Percentiles rank a stretch among this genome's conserved stretches.
Conservation (phyloP, 2,329 filamentous ascomycete species). For the Endothia cerciana region DNA sequence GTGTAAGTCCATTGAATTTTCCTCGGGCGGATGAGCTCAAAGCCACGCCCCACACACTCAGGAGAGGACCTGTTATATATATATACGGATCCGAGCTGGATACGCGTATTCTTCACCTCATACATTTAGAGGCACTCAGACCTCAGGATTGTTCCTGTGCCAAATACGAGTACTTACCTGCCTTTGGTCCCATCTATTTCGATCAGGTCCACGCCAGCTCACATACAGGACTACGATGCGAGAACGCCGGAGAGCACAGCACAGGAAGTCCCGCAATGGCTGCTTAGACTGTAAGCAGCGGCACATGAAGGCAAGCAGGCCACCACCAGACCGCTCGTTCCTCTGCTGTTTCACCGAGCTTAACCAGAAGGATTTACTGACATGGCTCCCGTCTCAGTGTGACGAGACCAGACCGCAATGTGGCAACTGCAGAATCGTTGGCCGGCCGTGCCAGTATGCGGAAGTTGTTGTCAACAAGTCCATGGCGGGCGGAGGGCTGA, state of each 20-base stretch:
- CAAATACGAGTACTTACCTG: not conserved
- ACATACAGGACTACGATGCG: not conserved
- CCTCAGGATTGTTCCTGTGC: not conserved
- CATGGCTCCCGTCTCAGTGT: not conserved
- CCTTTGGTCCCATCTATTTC: not conserved
- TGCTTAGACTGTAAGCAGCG: constrained; percentile 40
- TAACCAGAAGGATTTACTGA: not conserved
- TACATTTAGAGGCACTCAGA: not conserved
- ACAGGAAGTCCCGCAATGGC: constrained; percentile 40
- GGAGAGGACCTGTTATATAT: no score
- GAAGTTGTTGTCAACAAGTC: not conserved
- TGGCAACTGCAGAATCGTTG: constrained; percentile 6
- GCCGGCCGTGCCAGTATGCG: not conserved
- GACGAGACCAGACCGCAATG: not conserved
- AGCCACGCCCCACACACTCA: not conserved
- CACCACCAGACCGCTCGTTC: not conserved
- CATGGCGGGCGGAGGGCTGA: not conserved
- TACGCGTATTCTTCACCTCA: not conserved
- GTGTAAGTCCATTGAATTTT: no score
- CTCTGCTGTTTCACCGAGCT: not conserved
- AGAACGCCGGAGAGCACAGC: constrained; percentile 20
- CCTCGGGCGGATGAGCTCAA: no score
- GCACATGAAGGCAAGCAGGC: constrained; percentile 36
- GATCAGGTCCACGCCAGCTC: not conserved
- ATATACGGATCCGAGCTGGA: not conserved